Evolutionary conservation across 164 flowering plant species (phyloP).

Genomic region (Malania oleifera): DNA sequence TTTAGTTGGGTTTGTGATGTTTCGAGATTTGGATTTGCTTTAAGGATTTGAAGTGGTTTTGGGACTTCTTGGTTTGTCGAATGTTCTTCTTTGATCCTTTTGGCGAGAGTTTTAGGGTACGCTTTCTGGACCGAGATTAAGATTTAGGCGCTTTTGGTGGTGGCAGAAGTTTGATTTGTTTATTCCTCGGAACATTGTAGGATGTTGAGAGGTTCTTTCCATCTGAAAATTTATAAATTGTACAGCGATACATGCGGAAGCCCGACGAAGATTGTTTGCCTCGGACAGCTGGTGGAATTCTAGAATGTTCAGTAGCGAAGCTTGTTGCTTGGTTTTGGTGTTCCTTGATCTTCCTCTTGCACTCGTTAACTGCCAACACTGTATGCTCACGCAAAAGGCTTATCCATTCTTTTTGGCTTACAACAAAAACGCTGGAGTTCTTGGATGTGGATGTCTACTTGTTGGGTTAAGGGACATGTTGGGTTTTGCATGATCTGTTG

Average conservation of each 20-base stretch:
- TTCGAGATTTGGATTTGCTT: constrained; percentile 13
- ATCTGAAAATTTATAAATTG: background rate
- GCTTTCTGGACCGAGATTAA: background rate
- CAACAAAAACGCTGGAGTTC: background rate
- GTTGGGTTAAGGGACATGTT: background rate
- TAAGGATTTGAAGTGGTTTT: constrained; percentile 10
- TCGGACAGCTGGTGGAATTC: constrained; percentile 10
- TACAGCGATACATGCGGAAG: constrained; percentile 16
- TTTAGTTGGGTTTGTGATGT: constrained; percentile 2
- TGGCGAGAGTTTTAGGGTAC: too few species aligned
- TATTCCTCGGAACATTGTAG: constrained; percentile 2
- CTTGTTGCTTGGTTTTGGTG: constrained; percentile 19
- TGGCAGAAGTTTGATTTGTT: background rate
- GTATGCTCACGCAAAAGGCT: constrained; percentile 23
- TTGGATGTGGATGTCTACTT: background rate
- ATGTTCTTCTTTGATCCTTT: too few species aligned
- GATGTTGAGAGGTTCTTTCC: constrained; percentile 6
- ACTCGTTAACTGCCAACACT: constrained; percentile 7
- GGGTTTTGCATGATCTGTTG: background rate
- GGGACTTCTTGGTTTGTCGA: background rate
- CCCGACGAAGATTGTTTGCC: background rate
- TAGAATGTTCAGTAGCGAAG: constrained; percentile 32
- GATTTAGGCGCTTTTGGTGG: background rate
- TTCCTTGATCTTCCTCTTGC: constrained; percentile 12
- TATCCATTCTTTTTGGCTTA: background rate